Base-by-base conservation (phyloP, 177 flowering plant genomes). In the Vitis hybrid region DNA sequence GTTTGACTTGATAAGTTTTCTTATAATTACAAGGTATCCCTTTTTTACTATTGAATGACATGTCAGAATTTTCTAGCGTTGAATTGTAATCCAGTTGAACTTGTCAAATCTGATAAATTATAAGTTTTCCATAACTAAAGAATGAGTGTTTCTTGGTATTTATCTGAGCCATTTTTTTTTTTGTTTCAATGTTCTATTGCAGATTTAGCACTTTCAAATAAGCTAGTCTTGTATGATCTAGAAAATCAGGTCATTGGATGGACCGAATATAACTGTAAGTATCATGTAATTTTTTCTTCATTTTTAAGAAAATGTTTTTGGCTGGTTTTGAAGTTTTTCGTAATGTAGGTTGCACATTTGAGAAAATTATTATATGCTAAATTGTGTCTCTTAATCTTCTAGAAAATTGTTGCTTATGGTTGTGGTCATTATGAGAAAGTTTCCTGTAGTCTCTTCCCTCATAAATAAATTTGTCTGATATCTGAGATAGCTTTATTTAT, bases 261-360 rank as follows among this genome's bases (percentile, higher is more conserved):
- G 98, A 82, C 88, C 0, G 90, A 87, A 7, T 88, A 94, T 75
- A 89, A 92, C 80, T 94, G 98, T 94, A 70, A 88, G 98, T 86
- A 67, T 18, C 64, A 39, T 21, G 10, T 53, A n/a, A 1, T 56
- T 9, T 73, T 51, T 16, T 33, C 48, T 51, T 66, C 45, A 14
- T 66, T 19, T 59, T 45, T 56, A 19, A 10, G n/a, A 51, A 59
- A 29, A 11, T 45, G 50, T 64, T 52, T 19, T 13, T 5, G 1
- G 8, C 53, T 61, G 7, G 67, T 31, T 56, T 6, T 10, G n/a
- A 22, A 2, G 3, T 13, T 59, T 29, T 33, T 31, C 4, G 29
- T 61, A 10, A 29, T 45, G 48, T 1, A 29, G 18, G 10, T 16
- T 72, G 11, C 13, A 18, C 31, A 50, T 60, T 66, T 48, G 45